Evolutionary conservation across 108 stramenopile species (phyloP).

Genomic region (Cyclotella distinguenda): DNA sequence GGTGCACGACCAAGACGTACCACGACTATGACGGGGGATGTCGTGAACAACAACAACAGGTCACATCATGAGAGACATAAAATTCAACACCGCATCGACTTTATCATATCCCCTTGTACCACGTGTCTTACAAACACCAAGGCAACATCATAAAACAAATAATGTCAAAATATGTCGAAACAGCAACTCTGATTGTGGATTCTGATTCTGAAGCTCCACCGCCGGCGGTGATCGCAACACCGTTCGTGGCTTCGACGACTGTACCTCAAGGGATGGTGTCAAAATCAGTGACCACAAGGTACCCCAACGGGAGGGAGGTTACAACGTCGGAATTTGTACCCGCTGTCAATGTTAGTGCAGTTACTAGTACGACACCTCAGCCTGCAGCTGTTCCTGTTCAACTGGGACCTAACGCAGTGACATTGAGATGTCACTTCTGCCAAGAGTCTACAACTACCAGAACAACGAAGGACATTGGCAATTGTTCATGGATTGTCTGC

Average conservation of each 20-base stretch:
- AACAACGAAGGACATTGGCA: background rate
- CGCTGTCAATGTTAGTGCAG: background rate
- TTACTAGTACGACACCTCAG: background rate
- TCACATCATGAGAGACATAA: too few relatives aligned
- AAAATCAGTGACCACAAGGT: background rate
- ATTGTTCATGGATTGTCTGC: background rate
- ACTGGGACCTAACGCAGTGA: background rate
- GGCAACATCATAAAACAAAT: too few relatives aligned
- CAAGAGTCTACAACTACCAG: background rate
- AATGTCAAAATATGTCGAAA: too few relatives aligned
- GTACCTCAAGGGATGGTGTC: background rate
- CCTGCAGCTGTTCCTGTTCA: background rate
- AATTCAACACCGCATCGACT: too few relatives aligned
- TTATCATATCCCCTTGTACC: too few relatives aligned
- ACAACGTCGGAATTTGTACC: background rate
- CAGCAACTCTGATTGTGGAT: too few relatives aligned
- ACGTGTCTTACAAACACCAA: too few relatives aligned
- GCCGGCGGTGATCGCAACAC: background rate
- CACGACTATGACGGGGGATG: too few relatives aligned
- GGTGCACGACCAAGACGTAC: constrained; percentile 18
- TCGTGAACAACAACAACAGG: too few relatives aligned
- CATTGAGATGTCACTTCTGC: background rate
- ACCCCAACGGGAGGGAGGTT: background rate
- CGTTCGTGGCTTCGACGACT: background rate
- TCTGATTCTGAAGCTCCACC: too few relatives aligned